These are phyloP conservation scores for Cadophora sp. DNA, from an alignment of 2,329 filamentous ascomycete genomes.

Conservation along the genomic window DNA sequence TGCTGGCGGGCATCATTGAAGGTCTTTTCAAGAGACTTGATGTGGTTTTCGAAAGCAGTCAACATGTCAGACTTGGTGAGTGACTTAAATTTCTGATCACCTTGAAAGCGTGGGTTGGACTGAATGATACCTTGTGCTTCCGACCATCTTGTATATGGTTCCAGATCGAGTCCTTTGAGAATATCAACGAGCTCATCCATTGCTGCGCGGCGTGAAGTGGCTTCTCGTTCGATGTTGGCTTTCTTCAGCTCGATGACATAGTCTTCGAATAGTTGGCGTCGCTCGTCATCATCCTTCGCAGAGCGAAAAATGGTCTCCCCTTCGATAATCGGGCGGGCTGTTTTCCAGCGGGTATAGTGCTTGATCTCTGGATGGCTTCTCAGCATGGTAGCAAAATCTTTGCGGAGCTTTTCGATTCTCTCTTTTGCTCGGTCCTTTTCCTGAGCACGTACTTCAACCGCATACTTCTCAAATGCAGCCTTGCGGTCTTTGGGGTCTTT, in stretches of 20 bases:
- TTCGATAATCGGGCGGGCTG: conserved; percentile 90
- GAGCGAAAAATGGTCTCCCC: conserved; percentile 95
- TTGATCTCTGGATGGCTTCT: conserved; percentile 96
- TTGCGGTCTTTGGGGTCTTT: conserved; percentile 92
- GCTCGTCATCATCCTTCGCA: conserved; percentile 85
- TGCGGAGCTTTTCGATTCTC: conserved; percentile 85
- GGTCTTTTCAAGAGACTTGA: conserved; percentile 87
- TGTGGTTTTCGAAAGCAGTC: conserved; percentile 92
- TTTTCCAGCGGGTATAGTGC: conserved; percentile 97
- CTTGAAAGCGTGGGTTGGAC: conserved; percentile 76
- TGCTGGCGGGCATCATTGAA: conserved; percentile 92
- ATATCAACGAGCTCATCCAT: conserved; percentile 84
- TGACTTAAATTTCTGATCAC: conserved; percentile 83
- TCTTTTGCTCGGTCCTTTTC: conserved; percentile 96
- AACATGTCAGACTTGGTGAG: conserved; percentile 90
- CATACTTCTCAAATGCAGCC: conserved; percentile 93
- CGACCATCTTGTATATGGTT: conserved; percentile 94
- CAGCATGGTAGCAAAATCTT: conserved; percentile 96
- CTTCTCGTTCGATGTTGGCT: conserved; percentile 77
- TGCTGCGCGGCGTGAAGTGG: conserved; percentile 75
- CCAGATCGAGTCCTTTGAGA: conserved; percentile 79
- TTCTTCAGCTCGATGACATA: conserved; percentile 88
- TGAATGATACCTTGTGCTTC: conserved; percentile 86
- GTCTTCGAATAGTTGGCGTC: conserved; percentile 89
- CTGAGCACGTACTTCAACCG: conserved; percentile 84